A percentile compares a stretch with the other conserved stretches of the same genome.
Conservation (phyloP, 352 stramenopile genomes). For the Globisporangium uncinulatum region DNA sequence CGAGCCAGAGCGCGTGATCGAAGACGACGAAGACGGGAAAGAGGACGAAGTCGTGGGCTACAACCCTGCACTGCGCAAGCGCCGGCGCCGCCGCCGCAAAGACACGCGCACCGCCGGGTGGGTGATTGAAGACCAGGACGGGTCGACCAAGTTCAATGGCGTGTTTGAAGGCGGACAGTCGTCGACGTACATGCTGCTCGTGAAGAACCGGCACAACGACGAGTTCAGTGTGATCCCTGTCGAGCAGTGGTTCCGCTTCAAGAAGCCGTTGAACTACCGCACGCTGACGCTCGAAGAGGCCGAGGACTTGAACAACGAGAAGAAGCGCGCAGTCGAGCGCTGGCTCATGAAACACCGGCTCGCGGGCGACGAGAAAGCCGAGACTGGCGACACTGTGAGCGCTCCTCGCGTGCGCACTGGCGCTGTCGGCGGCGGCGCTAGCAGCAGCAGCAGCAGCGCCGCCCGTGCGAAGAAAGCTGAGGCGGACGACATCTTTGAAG, state of each 20-base stretch:
- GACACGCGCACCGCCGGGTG: constrained; percentile 72
- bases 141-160: constrained; percentile 80
- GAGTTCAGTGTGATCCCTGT: constrained; percentile 85
- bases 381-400: constrained; percentile 49
- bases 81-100: constrained; percentile 66
- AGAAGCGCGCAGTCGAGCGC: constrained; percentile 83
- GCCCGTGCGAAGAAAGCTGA: constrained; percentile 33
- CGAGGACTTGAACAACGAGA: constrained; percentile 85
- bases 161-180: constrained; percentile 77
- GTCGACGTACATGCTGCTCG: constrained; percentile 83
- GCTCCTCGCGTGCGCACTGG: constrained; percentile 66
- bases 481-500: constrained; percentile 63
- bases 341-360: constrained; percentile 89
- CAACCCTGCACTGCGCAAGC: constrained; percentile 72
- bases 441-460: constrained; percentile 9
- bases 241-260: constrained; percentile 88
- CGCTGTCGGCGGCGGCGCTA: constrained; percentile 25
- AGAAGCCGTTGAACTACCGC: constrained; percentile 82
- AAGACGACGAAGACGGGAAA: constrained; percentile 80
- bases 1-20: constrained; percentile 64
- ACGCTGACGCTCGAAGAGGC: constrained; percentile 82
- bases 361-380: constrained; percentile 63
- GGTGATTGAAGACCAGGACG: constrained; percentile 81
- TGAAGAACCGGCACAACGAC: constrained; percentile 85
- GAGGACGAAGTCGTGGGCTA: constrained; percentile 66